Percentiles rank a stretch among this genome's conserved stretches.
These are phyloP conservation scores for Metschnikowia gelsemii DNA, from an alignment of 805 yeast genomes.

Conservation along the genomic window DNA sequence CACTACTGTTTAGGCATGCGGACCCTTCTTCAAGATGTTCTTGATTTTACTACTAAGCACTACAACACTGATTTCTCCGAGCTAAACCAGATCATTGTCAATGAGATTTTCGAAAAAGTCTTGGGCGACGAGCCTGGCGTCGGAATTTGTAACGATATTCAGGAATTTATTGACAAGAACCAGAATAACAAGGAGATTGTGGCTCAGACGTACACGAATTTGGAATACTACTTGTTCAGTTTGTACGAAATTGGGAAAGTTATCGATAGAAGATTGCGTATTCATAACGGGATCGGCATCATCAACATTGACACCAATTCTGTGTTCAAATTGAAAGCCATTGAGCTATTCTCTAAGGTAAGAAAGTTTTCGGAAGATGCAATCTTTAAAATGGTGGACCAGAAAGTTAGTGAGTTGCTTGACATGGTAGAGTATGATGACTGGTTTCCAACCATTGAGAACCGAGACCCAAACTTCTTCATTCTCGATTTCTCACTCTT, in stretches of 20 bases:
- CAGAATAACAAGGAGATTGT: constrained; percentile 84
- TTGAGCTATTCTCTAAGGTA: constrained; percentile 54
- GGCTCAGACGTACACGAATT: constrained; percentile 82
- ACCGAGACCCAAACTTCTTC: constrained; percentile 66
- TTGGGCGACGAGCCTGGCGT: constrained; percentile 48
- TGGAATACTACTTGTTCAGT: constrained; percentile 82
- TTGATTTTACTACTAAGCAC: constrained; percentile 63
- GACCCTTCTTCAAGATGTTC: constrained; percentile 59
- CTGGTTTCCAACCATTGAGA: constrained; percentile 59
- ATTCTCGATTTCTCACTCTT: constrained; percentile 83
- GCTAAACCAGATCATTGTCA: constrained; percentile 55
- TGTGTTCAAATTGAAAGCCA: constrained; percentile 46
- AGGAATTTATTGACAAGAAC: constrained; percentile 59
- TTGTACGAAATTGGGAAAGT: constrained; percentile 63
- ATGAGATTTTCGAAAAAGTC: constrained; percentile 65
- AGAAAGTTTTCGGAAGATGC: constrained; percentile 74
- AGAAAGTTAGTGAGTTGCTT: constrained; percentile 72
- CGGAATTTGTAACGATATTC: constrained; percentile 58
- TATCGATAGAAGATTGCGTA: constrained; percentile 36
- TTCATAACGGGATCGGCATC: constrained; percentile 39
- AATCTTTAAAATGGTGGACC: constrained; percentile 79
- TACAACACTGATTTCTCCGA: constrained; percentile 63
- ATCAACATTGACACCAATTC: constrained; percentile 42
- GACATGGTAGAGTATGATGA: constrained; percentile 80
- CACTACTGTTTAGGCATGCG: constrained; percentile 78